phyloP scores from a whole-genome alignment of 768 basidiomycete genomes.

The Lentinula boryana region DNA sequence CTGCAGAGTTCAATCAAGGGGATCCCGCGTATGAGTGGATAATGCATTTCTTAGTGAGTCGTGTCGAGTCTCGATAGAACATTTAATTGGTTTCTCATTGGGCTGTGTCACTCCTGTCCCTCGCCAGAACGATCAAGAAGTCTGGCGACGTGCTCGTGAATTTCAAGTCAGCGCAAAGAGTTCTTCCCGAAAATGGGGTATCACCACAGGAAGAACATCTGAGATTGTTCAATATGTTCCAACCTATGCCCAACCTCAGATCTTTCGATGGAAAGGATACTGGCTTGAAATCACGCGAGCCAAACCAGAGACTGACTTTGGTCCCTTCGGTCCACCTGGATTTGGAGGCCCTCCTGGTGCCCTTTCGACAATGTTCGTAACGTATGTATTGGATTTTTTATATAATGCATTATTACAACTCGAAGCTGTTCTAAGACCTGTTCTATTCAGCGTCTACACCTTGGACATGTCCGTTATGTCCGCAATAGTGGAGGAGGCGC shows the following conservation, averaged over 20 bases:
- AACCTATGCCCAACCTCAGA: slow-evolving; percentile 30
- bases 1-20: slow-evolving; percentile 39
- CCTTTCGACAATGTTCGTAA: slow-evolving; percentile 18
- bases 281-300: slow-evolving; percentile 31
- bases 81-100: not conserved
- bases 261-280: slow-evolving; percentile 39
- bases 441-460: slow-evolving; percentile 32
- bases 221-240: slow-evolving; percentile 36
- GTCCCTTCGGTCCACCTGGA: not conserved
- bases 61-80: no score
- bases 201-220: not conserved
- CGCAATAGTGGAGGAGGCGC: slow-evolving; percentile 35
- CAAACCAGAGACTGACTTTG: not conserved
- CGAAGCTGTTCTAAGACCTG: not conserved
- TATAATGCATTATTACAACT: not conserved
- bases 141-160: slow-evolving; percentile 34
- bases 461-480: slow-evolving; percentile 35
- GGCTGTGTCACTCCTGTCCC: not conserved
- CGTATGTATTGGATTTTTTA: slow-evolving; percentile 20
- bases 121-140: slow-evolving; percentile 32
- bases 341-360: no score
- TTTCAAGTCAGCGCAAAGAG: slow-evolving; percentile 35
- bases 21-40: slow-evolving; percentile 49
- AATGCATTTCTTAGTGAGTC: slow-evolving; percentile 33
- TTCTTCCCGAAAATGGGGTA: slow-evolving; percentile 33